These are phyloP conservation scores for Raffaelea ambrosiae DNA, from an alignment of 2,329 filamentous ascomycete genomes.

Conservation along the genomic window DNA sequence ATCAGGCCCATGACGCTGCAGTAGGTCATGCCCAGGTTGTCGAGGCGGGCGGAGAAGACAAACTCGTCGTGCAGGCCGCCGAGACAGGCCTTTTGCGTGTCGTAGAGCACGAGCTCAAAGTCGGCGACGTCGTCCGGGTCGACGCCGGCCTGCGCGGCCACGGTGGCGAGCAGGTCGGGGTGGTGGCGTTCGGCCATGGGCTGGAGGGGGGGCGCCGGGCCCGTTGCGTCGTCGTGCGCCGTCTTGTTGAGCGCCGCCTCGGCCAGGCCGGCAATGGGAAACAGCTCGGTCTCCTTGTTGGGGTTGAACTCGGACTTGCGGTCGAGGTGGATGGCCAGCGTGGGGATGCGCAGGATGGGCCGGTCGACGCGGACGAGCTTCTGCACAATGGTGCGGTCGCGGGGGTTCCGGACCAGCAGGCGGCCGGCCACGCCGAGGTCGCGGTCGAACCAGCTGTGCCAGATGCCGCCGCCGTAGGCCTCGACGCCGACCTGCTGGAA, in stretches of 20 bases:
- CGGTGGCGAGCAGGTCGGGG: conserved; percentile 73
- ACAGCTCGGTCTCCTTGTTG: conserved; percentile 95
- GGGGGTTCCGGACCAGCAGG: conserved; percentile 59
- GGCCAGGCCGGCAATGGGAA: conserved; percentile 83
- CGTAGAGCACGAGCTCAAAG: conserved; percentile 95
- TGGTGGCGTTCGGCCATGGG: conserved; percentile 78
- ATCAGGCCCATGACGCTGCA: conserved; percentile 83
- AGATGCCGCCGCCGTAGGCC: conserved; percentile 92
- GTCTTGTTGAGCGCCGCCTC: conserved; percentile 75
- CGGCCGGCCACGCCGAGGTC: conserved; percentile 86
- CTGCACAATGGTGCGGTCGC: conserved; percentile 65
- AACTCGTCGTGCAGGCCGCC: conserved; percentile 90
- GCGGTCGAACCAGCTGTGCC: conserved; percentile 98
- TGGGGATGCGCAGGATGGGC: conserved; percentile 86
- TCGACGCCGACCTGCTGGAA: conserved; percentile 95
- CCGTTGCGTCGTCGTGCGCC: conserved; percentile 30
- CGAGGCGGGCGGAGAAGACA: conserved; percentile 89
- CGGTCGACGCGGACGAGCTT: conserved; percentile 85
- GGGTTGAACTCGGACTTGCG: conserved; percentile 79
- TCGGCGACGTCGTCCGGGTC: conserved; percentile 68
- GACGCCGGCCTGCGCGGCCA: conserved; percentile 71
- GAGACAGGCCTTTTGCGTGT: conserved; percentile 83
- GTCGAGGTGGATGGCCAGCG: conserved; percentile 88
- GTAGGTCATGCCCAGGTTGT: conserved; percentile 95
- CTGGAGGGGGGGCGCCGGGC: conserved; percentile 64